phyloP scores from a whole-genome alignment of 2,329 filamentous ascomycete genomes.

The Diaporthe helianthi region DNA sequence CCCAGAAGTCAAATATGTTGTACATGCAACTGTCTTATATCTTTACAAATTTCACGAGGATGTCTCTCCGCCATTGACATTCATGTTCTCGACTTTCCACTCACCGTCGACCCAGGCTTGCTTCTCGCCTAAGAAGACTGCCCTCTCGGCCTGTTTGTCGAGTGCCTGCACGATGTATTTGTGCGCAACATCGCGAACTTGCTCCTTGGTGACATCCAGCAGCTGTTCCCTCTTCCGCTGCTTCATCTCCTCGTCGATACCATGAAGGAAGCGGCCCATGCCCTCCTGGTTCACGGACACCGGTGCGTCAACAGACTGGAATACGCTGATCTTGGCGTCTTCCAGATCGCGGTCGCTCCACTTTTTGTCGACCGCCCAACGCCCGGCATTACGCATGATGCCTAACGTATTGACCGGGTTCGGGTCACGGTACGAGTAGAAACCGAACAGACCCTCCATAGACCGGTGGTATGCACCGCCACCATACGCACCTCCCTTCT shows the following conservation, averaged over 20 bases:
- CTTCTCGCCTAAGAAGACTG: conserved; percentile 82
- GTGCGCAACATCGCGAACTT: conserved; percentile 83
- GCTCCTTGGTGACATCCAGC: conserved; percentile 81
- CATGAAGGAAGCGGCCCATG: conserved; percentile 83
- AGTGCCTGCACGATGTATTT: conserved; percentile 77
- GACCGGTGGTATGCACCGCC: conserved; percentile 85
- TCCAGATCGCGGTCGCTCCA: conserved; percentile 89
- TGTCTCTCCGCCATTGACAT: conserved; percentile 58
- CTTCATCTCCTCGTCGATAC: conserved; percentile 87
- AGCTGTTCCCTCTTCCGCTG: conserved; percentile 83
- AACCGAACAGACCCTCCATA: conserved; percentile 85
- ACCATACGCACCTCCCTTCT: conserved; percentile 96
- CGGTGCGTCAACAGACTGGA: conserved; percentile 90
- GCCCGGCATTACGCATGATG: conserved; percentile 83
- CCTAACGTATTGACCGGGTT: conserved; percentile 84
- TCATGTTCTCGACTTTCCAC: conserved; percentile 81
- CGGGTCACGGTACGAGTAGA: conserved; percentile 96
- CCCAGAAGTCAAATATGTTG: background rate
- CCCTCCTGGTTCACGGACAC: conserved; percentile 87
- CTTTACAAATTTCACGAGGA: conserved; percentile 20
- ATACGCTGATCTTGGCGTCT: conserved; percentile 94
- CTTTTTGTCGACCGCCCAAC: conserved; percentile 80
- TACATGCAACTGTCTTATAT: background rate
- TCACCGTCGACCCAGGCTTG: conserved; percentile 76
- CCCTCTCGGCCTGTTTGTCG: conserved; percentile 64